Conservation (phyloP, 2,329 filamentous ascomycete genomes). For the Apiospora koreana region DNA sequence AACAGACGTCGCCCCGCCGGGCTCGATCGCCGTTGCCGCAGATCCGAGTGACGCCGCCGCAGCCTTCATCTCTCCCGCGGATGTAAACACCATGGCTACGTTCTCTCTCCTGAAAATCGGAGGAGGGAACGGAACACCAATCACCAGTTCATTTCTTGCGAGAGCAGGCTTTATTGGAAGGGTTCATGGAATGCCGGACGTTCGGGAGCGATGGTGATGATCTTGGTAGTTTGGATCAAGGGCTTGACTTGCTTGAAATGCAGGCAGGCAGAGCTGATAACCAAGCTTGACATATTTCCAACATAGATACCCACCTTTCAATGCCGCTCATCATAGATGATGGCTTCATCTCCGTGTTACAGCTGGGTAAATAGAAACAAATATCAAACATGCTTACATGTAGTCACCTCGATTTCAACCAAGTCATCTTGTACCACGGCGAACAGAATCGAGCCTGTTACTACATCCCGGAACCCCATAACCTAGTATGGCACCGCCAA, state of each 20-base stretch:
- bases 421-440: neutral
- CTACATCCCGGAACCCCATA: too few species aligned
- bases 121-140: neutral
- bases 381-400: neutral
- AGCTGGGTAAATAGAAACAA: neutral
- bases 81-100: neutral
- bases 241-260: neutral
- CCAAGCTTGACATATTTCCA: neutral
- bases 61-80: neutral
- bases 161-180: neutral
- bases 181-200: neutral
- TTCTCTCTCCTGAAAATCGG: neutral
- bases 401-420: neutral
- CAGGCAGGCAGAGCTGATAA: neutral
- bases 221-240: neutral
- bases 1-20: neutral
- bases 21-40: constrained; percentile 9
- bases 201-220: neutral
- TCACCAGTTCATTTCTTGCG: neutral
- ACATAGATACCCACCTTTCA: neutral
- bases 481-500: too few species aligned
- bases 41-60: constrained; percentile 8
- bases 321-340: neutral
- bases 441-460: neutral
- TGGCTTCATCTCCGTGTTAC: neutral